Evolutionary conservation across 2,329 filamentous ascomycete species (phyloP).

Genomic region (Phialocephala subalpina): DNA sequence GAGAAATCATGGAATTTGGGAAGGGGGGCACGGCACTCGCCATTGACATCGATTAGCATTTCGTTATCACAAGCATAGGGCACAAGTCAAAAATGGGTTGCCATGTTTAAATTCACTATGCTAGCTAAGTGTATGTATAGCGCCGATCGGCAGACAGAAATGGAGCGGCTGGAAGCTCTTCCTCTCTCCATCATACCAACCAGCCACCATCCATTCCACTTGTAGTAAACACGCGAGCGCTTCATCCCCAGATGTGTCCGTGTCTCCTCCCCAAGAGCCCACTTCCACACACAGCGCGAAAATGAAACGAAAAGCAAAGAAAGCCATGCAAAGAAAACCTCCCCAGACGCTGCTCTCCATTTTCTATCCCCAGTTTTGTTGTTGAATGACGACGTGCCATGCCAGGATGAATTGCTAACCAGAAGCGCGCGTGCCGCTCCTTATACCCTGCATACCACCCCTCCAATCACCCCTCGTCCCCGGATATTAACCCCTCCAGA

Average conservation of each 20-base stretch:
- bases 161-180: conserved; percentile 1
- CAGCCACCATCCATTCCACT: not conserved
- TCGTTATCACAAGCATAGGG: not conserved
- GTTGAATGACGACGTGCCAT: conserved; percentile 18
- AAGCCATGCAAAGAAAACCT: conserved; percentile 39
- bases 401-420: conserved; percentile 12
- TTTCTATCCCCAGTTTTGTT: conserved; percentile 31
- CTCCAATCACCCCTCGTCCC: conserved; percentile 14
- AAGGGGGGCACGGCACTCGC: too few species aligned
- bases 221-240: conserved; percentile 9
- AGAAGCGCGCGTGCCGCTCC: conserved; percentile 27
- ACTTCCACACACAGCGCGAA: conserved; percentile 22
- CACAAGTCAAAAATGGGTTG: conserved; percentile 5
- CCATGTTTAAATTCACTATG: conserved; percentile 20
- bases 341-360: conserved; percentile 44
- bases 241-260: conserved; percentile 17
- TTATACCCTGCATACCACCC: conserved; percentile 11
- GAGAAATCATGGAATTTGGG: too few species aligned
- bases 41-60: too few species aligned
- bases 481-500: conserved; percentile 34
- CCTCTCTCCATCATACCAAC: conserved; percentile 7
- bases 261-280: conserved; percentile 13
- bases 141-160: not conserved
- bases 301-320: conserved; percentile 25
- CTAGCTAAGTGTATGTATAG: conserved; percentile 6